A percentile compares a stretch with the other conserved stretches of the same genome.
These are phyloP conservation scores for Mortierella sp. DNA, from an alignment of 371 early-diverging fungal species.

Conservation along the genomic window DNA sequence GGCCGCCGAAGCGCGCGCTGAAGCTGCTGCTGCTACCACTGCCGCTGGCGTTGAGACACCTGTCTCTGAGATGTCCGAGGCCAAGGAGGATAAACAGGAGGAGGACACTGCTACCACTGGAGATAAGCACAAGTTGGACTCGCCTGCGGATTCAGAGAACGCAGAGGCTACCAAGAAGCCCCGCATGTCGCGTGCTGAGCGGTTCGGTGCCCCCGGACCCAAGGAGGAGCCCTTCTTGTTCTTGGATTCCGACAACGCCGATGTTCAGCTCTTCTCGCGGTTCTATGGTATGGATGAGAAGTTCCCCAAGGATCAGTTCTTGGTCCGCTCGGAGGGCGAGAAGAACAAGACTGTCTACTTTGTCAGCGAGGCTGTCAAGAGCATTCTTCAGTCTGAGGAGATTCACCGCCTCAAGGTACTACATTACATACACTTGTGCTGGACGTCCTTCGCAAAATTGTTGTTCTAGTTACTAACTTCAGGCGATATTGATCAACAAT, in stretches of 20 bases:
- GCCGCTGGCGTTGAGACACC: conserved; percentile 40
- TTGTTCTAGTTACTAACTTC: background rate
- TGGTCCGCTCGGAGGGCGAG: conserved; percentile 83
- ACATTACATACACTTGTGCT: too few relatives aligned
- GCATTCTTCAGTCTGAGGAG: conserved; percentile 75
- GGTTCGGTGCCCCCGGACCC: conserved; percentile 66
- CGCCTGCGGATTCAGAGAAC: conserved; percentile 8
- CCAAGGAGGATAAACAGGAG: conserved; percentile 13
- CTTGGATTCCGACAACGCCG: conserved; percentile 66
- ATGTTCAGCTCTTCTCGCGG: conserved; percentile 65
- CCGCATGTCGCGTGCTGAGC: conserved; percentile 46
- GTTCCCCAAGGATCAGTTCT: conserved; percentile 86
- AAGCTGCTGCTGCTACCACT: conserved; percentile 30
- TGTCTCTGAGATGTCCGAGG: conserved; percentile 18
- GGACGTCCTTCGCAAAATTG: background rate
- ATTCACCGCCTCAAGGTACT: conserved; percentile 75
- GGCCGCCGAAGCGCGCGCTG: conserved; percentile 44
- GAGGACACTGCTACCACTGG: conserved; percentile 28
- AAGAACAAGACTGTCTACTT: conserved; percentile 85
- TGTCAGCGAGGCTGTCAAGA: conserved; percentile 81
- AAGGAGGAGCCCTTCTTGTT: conserved; percentile 87
- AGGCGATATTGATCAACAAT: background rate
- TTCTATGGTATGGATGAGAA: conserved; percentile 79
- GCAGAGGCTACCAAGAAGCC: conserved; percentile 54
- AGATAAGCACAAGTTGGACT: conserved; percentile 42